These are phyloP conservation scores for Lasiodiplodia citricola DNA, from an alignment of 2,329 filamentous ascomycete species.

Conservation along the genomic window DNA sequence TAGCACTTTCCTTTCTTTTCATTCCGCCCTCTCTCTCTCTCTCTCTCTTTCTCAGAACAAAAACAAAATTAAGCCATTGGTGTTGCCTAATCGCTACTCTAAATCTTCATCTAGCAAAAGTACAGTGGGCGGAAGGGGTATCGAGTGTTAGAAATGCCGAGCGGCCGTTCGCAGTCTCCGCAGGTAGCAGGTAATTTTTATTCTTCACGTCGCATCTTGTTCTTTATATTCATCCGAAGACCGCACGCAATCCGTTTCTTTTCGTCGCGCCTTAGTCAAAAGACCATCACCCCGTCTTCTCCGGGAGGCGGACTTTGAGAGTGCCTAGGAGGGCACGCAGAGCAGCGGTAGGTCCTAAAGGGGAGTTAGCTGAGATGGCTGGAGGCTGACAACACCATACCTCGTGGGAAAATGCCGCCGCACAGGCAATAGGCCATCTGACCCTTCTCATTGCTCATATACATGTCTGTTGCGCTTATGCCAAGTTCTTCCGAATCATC, in stretches of 20 bases:
- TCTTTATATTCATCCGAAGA: background rate
- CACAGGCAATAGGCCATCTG: slow-evolving; percentile 19
- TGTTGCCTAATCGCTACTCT: background rate
- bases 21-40: no score
- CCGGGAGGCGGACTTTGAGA: background rate
- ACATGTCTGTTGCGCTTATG: slow-evolving; percentile 8
- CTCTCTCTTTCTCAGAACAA: no score
- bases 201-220: background rate
- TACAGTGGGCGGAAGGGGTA: background rate
- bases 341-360: background rate
- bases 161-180: background rate
- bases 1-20: no score
- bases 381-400: background rate
- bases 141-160: background rate
- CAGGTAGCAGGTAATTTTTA: background rate
- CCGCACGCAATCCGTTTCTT: background rate
- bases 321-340: background rate
- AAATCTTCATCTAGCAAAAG: background rate
- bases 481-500: background rate
- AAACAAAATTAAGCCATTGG: background rate
- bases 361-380: background rate
- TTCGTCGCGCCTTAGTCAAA: background rate
- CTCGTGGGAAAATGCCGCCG: background rate
- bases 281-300: background rate
- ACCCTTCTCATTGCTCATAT: slow-evolving; percentile 14